These are phyloP conservation scores for Beauveria sp. DNA, from an alignment of 2,329 filamentous ascomycete species.

Conservation along the genomic window DNA sequence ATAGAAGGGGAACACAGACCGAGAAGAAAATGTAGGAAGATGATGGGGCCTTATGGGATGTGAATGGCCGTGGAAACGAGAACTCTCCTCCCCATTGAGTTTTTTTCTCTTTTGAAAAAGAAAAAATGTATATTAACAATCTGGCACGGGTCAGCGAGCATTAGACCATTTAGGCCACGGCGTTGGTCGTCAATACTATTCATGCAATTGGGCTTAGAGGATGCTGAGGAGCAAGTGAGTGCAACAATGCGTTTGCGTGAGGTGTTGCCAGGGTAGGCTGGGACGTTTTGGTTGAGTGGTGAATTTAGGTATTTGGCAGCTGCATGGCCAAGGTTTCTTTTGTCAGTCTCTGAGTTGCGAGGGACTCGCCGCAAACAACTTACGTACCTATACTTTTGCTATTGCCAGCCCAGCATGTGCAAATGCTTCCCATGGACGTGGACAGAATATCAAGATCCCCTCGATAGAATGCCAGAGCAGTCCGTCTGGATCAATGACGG, in stretches of 20 bases:
- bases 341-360: neutral
- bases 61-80: slow-evolving; percentile 18
- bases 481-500: slow-evolving; percentile 34
- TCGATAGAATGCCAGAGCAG: slow-evolving; percentile 30
- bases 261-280: too few species aligned
- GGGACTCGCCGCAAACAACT: neutral
- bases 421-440: slow-evolving; percentile 44
- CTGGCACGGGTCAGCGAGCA: slow-evolving; percentile 34
- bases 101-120: slow-evolving; percentile 17
- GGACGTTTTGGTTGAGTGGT: neutral
- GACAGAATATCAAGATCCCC: slow-evolving; percentile 37
- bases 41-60: neutral
- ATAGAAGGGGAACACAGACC: neutral
- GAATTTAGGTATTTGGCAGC: neutral
- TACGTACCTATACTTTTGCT: neutral
- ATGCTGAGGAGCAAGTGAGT: neutral
- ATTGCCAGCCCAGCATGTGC: slow-evolving; percentile 34
- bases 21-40: neutral
- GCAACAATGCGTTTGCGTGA: too few species aligned
- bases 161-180: slow-evolving; percentile 35
- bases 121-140: slow-evolving; percentile 44
- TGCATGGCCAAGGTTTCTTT: neutral
- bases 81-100: slow-evolving; percentile 41
- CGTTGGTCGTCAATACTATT: slow-evolving; percentile 22
- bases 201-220: slow-evolving; percentile 14